A percentile compares a stretch with the other conserved stretches of the same genome.
These are phyloP conservation scores for Elongisporangium anandrum DNA, from an alignment of 352 stramenopile species.

Conservation along the genomic window DNA sequence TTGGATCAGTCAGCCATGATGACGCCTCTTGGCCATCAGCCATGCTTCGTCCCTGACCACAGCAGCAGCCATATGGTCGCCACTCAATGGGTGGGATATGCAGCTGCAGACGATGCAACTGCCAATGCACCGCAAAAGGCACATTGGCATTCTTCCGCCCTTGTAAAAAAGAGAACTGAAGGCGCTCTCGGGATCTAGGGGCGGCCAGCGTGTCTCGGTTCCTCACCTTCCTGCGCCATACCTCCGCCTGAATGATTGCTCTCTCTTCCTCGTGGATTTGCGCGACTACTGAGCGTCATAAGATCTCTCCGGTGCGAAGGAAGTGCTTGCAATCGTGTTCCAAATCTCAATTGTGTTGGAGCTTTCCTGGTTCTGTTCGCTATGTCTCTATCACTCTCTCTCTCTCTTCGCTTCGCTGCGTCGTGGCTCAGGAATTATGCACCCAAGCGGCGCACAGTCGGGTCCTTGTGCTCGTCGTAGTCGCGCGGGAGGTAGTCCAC, in stretches of 20 bases:
- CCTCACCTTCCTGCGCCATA: neutral
- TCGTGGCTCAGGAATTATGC: slow-evolving; percentile 3
- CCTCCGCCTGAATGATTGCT: neutral
- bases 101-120: neutral
- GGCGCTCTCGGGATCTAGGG: neutral
- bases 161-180: neutral
- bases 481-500: slow-evolving; percentile 93
- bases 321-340: neutral
- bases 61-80: neutral
- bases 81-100: neutral
- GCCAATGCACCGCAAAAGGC: neutral
- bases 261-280: neutral
- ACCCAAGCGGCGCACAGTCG: slow-evolving; percentile 52
- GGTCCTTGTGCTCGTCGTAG: slow-evolving; percentile 89
- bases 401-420: too few relatives aligned
- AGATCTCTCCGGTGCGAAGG: neutral
- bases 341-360: neutral
- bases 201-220: neutral
- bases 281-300: neutral
- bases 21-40: neutral
- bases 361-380: neutral
- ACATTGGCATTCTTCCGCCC: neutral
- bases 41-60: neutral
- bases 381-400: neutral
- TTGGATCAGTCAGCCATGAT: neutral